Percentiles rank a stretch among this genome's conserved stretches.
Conservation (phyloP, 2,329 filamentous ascomycete species). For the Lecanicillium sp. region DNA sequence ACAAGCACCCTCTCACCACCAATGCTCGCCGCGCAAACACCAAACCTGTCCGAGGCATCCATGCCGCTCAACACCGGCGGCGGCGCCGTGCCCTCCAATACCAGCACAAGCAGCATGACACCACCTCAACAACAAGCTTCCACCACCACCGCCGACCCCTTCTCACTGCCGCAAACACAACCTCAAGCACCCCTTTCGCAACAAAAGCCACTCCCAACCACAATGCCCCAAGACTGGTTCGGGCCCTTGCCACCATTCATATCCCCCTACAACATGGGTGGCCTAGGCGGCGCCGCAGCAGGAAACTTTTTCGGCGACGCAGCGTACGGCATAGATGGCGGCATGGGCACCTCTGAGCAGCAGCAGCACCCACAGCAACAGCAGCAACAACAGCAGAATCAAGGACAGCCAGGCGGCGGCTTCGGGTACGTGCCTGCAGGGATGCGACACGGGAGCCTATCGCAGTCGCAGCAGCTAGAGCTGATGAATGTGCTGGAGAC, state of each 20-base stretch:
- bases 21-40: constrained; percentile 25
- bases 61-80: neutral
- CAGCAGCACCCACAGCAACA: too few species aligned
- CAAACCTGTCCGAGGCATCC: constrained; percentile 21
- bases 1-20: constrained; percentile 28
- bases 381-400: constrained; percentile 26
- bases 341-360: constrained; percentile 21
- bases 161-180: constrained; percentile 27
- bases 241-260: constrained; percentile 43
- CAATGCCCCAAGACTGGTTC: constrained; percentile 44
- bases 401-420: too few species aligned
- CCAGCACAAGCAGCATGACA: constrained; percentile 22
- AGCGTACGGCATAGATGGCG: constrained; percentile 19
- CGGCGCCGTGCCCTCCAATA: constrained; percentile 10
- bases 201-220: constrained; percentile 34
- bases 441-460: constrained; percentile 61
- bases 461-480: constrained; percentile 73
- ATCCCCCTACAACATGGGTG: constrained; percentile 41
- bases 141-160: constrained; percentile 29
- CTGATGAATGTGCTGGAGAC: constrained; percentile 73
- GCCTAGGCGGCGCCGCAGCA: constrained; percentile 22
- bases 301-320: constrained; percentile 30
- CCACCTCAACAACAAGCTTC: constrained; percentile 21
- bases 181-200: constrained; percentile 14
- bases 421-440: constrained; percentile 29